Evolutionary conservation across 78 protist genomes (phyloP).

Genomic region (Planoprotostelium fungivorum): DNA sequence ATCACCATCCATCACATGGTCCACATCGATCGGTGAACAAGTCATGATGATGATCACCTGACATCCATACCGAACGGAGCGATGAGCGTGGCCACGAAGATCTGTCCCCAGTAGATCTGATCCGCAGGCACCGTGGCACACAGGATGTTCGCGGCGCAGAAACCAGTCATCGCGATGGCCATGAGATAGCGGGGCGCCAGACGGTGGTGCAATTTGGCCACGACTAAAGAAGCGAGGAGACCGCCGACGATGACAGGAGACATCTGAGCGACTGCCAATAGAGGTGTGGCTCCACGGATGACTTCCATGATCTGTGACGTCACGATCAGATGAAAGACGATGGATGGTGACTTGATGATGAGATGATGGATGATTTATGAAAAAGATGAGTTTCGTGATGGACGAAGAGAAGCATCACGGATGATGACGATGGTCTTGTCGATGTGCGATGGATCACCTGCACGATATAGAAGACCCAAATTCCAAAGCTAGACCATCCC

Average conservation of each 20-base stretch:
- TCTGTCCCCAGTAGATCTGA: not conserved
- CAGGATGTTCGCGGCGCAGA: not conserved
- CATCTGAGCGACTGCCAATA: not conserved
- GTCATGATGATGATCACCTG: too few relatives aligned
- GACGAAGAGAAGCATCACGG: too few relatives aligned
- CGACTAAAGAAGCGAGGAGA: not conserved
- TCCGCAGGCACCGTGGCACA: not conserved
- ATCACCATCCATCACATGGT: too few relatives aligned
- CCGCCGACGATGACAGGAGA: not conserved
- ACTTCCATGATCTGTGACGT: not conserved
- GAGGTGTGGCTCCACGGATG: not conserved
- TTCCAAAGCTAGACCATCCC: not conserved
- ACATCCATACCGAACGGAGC: not conserved
- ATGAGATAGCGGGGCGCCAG: not conserved
- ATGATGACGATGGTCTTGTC: too few relatives aligned
- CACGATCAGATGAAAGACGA: not conserved
- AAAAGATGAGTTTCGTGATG: too few relatives aligned
- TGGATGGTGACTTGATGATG: too few relatives aligned
- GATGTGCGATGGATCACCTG: too few relatives aligned
- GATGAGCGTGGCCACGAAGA: not conserved
- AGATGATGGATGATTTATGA: too few relatives aligned
- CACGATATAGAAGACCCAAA: not conserved
- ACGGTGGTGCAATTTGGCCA: not conserved
- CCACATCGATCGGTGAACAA: too few relatives aligned
- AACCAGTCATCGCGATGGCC: not conserved